Base-by-base conservation (phyloP, 345 rosid genomes). In the Hypericum androsaemum region DNA sequence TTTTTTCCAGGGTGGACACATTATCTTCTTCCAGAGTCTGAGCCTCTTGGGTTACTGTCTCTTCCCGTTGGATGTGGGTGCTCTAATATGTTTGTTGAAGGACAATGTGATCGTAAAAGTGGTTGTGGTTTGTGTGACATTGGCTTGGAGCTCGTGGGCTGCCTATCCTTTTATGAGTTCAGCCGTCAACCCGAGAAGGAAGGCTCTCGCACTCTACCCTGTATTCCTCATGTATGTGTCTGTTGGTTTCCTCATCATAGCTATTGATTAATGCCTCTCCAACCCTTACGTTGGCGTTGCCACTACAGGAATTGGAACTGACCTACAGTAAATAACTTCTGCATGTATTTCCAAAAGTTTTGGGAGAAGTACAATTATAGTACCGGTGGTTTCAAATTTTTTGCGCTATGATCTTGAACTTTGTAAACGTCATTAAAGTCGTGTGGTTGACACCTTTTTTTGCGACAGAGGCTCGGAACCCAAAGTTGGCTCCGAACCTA, bases 141-240 rank as follows among this genome's bases (percentile, higher is more conserved):
- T 88, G 67, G 84, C 94, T 10, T 88, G 96, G 95, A 84, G 96
- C 68, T 82, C 95, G 2, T 84, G 96, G 96, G 90, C 96, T 6
- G 94, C 96, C 55, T 88, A 84, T 64, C 96, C 96, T 17, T 88
- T 88, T 82, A 88, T 88, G 90, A 84, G 96, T 53, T 73, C 94
- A 0, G 96, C 96, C 0, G 94, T 88, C 57, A 88, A 82, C 67
- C 89, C 94, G 2, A 75, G 86, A 63, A 70, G 94, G 40, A 88
- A 88, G 63, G 94, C 90, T 52, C 96, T 88, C 0, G 89, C 96
- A 3, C 94, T 88, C 46, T 88, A 82, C 65, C 96, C 98, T 0
- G 94, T 88, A 59, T 84, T 90, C 67, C 96, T 88, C 67, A 90
- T 90, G 98, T 83, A 90, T 17, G 95, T 90, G 55, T 90, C 94